Base-by-base conservation (phyloP, 257 asterid genomes). In the Solanum sitiens region DNA sequence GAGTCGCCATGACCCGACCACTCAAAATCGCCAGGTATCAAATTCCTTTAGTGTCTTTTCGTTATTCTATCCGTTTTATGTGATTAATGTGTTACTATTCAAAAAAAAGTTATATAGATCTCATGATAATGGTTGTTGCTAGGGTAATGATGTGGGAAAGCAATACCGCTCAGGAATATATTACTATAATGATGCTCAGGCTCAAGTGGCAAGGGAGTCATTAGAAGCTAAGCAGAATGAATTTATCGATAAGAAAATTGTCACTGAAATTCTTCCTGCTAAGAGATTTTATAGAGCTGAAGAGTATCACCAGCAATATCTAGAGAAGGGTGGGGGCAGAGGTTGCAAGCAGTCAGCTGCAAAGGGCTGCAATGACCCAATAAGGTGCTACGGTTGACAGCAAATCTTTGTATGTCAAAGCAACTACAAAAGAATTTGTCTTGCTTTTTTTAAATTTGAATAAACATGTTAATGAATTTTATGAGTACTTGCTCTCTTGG, bases 231-330 rank as follows among this genome's bases (percentile, higher is more conserved):
- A 95, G 44, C 98, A 95, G 87, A 92, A 92, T 89, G 84, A 90
- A 85, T 88, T 97, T 11, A 2, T 11, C 89, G 91, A 91, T 92
- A 89, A 95, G 91, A 92, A 84, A 65, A 95, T 97, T 74, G 98
- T 97, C 11, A 92, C 95, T 0, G 99, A 97, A 91, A 93, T 97
- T 56, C 87, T 95, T 71, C 98, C 99, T 7, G 99, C 99, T 42
- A 97, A 96, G 98, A 97, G 95, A 89, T 97, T 95, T 74, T 95
- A 97, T 92, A 88, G 98, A 89, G 99, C 98, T 2, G 99, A 97
- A 87, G 98, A 94, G 90, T 97, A 95, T 88, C 99, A 97, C 92
- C 99, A 97, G 96, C 99, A 97, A 91, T 95, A 97, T 92, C 96
- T 97, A 76, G 93, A 91, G 23, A 95, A 97, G 87, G 99, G 99